These are phyloP conservation scores for Giardia muris DNA, from an alignment of 208 protist species.

Conservation along the genomic window DNA sequence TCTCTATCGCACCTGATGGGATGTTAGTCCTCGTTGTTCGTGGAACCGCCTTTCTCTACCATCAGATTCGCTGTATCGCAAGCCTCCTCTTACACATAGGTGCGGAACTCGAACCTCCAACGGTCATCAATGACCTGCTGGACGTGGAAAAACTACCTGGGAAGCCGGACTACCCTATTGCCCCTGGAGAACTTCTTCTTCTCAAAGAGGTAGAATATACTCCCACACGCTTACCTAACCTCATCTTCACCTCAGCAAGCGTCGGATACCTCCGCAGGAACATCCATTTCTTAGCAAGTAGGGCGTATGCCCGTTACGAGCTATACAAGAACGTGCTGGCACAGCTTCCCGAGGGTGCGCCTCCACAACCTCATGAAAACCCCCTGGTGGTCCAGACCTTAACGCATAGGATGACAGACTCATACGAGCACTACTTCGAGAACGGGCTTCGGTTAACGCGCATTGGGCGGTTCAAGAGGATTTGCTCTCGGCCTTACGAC, in stretches of 20 bases:
- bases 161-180: not conserved
- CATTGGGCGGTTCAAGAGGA: not conserved
- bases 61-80: not conserved
- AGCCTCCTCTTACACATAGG: not conserved
- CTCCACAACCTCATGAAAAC: not conserved
- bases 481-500: not conserved
- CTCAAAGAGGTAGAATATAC: not conserved
- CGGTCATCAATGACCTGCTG: not conserved
- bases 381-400: not conserved
- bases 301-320: not conserved
- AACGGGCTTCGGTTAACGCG: not conserved
- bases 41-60: not conserved
- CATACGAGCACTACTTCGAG: not conserved
- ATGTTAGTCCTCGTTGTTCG: not conserved
- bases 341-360: not conserved
- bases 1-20: not conserved
- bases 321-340: not conserved
- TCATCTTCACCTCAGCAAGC: not conserved
- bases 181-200: not conserved
- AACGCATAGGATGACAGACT: not conserved
- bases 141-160: not conserved
- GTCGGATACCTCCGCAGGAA: not conserved
- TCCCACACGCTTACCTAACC: not conserved
- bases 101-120: not conserved
- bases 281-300: not conserved